Base-by-base conservation (phyloP, 2,329 filamentous ascomycete species). In the Lecanicillium sp. region DNA sequence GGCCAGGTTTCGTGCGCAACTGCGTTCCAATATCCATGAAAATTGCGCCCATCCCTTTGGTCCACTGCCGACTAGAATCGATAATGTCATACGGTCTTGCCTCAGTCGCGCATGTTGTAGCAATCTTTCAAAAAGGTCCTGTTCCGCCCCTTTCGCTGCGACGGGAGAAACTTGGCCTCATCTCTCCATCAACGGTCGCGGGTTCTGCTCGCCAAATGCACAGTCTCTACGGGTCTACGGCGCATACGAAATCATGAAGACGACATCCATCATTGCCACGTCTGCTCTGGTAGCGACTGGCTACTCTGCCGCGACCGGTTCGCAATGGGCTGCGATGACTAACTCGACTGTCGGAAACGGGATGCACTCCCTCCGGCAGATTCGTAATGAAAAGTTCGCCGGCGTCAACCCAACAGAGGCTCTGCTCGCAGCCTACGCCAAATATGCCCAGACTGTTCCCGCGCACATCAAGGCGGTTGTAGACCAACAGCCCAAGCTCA, bases 371-470 rank as follows among this genome's bases (percentile, higher is more conserved):
- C 37, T 72, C 10, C 37, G 53, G 1, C 61, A 68, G 15, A 54
- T 69, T 3, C 51, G 49, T 32, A 75, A 74, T 50, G 41, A 52
- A 1, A 44, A 52, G 0, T 72, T 63, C 52, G 51, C 52, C 8
- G 59, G 58, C 9, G 63, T 66, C 10, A 66, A 63, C 50, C 68
- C 43, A 39, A 54, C 58, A 0, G 47, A 55, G 20, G 56, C 59
- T 9, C 59, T 64, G 9, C 50, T 63, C 32, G 56, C 58, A 19
- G 65, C 66, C 1, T 64, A 65, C 24, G 50, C 61, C 47, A 72
- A 71, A 53, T 72, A 69, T 48, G 60, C 60, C 10, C 58, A 58
- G 30, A 50, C 54, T 3, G 42, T 69, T 4, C 62, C 67, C 2
- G 39, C 55, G 5, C 37, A 39, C 4, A 42, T 69, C 11, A 49